These are phyloP conservation scores for Fusarium sp. DNA, from an alignment of 2,329 filamentous ascomycete species.

Conservation along the genomic window DNA sequence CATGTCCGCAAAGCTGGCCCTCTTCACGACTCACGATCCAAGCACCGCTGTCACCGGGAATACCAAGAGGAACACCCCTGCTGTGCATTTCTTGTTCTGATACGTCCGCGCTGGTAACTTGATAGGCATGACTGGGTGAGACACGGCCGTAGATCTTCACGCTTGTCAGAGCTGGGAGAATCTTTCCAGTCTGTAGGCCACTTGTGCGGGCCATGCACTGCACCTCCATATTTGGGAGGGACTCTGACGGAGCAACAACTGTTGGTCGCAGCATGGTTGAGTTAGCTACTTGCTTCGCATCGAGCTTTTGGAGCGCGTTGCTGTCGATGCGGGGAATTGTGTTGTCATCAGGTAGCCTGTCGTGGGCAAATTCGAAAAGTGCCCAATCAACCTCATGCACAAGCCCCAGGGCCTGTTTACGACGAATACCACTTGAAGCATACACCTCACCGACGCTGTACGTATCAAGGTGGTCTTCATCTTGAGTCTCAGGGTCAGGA, in stretches of 20 bases:
- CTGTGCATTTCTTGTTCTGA: constrained; percentile 27
- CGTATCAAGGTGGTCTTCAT: constrained; percentile 85
- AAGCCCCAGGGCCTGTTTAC: constrained; percentile 76
- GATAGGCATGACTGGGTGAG: constrained; percentile 80
- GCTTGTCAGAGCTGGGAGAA: constrained; percentile 80
- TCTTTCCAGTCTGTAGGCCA: constrained; percentile 81
- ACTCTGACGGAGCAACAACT: constrained; percentile 67
- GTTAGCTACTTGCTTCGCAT: constrained; percentile 34
- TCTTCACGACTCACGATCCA: constrained; percentile 87
- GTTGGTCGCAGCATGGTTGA: constrained; percentile 61
- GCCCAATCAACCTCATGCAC: constrained; percentile 97
- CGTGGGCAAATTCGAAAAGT: constrained; percentile 80
- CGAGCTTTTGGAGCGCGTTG: constrained; percentile 17
- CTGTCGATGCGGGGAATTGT: constrained; percentile 62
- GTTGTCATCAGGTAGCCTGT: constrained; percentile 78
- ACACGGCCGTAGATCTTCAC: constrained; percentile 89
- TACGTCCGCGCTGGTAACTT: constrained; percentile 60
- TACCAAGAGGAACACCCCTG: constrained; percentile 60
- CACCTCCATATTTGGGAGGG: constrained; percentile 79
- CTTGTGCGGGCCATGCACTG: constrained; percentile 91
- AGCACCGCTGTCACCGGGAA: constrained; percentile 91
- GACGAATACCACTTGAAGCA: constrained; percentile 88
- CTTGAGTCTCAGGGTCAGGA: constrained; percentile 74
- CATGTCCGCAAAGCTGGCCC: constrained; percentile 88
- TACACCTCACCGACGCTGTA: constrained; percentile 86